phyloP scores from a whole-genome alignment of 2,329 filamentous ascomycete species.

The Coleophoma cylindrospora region DNA sequence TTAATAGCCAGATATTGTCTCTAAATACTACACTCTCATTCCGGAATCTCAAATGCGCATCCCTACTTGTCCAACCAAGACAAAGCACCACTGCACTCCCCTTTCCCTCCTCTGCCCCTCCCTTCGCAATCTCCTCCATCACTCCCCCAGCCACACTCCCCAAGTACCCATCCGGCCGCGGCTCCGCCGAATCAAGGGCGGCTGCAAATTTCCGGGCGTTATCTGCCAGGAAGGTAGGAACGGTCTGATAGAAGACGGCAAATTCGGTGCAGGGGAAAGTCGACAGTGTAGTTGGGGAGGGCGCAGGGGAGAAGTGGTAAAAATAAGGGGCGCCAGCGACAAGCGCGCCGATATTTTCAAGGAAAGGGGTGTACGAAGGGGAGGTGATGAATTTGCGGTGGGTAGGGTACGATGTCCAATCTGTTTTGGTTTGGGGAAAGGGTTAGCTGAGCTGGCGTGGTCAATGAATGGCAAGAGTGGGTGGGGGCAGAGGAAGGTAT shows the following conservation, averaged over 20 bases:
- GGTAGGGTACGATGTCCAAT: constrained; percentile 31
- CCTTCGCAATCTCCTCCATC: constrained; percentile 2
- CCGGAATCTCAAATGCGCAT: not conserved
- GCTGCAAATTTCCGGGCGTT: not conserved
- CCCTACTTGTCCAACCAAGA: constrained; percentile 6
- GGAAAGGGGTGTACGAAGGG: constrained; percentile 31
- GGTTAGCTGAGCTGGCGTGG: no score
- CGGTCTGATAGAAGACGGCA: constrained; percentile 1
- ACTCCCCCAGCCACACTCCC: not conserved
- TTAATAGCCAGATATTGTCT: constrained; percentile 1
- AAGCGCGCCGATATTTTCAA: constrained; percentile 6
- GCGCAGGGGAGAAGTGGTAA: not conserved
- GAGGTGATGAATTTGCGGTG: constrained; percentile 33
- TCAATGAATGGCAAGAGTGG: no score
- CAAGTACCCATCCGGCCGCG: not conserved
- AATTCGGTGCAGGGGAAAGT: not conserved
- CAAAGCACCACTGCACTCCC: constrained; percentile 1
- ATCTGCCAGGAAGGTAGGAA: not conserved
- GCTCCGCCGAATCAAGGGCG: not conserved
- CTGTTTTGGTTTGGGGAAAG: constrained; percentile 17
- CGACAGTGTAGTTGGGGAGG: not conserved
- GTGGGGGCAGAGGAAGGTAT: no score
- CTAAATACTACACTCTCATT: not conserved
- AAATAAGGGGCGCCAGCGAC: not conserved
- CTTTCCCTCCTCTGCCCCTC: not conserved